Evolutionary conservation across 129 eudicot species (phyloP).

Genomic region (Calendula officinalis): DNA sequence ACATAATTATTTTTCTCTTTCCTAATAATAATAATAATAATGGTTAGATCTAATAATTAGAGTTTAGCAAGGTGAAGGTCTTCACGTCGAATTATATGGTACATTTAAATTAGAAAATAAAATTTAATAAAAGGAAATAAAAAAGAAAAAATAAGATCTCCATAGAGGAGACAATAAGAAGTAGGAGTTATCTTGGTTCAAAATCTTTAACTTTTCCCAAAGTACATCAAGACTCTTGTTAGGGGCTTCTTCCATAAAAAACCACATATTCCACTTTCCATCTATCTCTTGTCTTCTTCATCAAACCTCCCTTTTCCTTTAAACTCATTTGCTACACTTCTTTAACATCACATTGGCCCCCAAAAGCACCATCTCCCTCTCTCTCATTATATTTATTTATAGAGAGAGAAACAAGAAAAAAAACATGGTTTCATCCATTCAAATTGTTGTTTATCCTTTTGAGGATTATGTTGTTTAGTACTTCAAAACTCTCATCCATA

Average conservation of each 20-base stretch:
- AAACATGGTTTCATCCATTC: slow-evolving; percentile 12
- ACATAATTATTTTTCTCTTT: too few species aligned
- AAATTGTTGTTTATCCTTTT: slow-evolving; percentile 33
- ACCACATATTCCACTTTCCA: slow-evolving; percentile 32
- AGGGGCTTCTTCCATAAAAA: slow-evolving; percentile 44
- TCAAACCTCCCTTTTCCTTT: slow-evolving; percentile 37
- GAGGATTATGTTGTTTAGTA: slow-evolving; percentile 36
- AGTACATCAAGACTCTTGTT: slow-evolving; percentile 34
- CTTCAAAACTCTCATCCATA: slow-evolving; percentile 33
- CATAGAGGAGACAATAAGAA: slow-evolving; percentile 37
- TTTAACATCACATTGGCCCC: slow-evolving; percentile 38
- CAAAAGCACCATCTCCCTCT: slow-evolving; percentile 18
- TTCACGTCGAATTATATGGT: too few species aligned
- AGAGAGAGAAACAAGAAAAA: slow-evolving; percentile 13
- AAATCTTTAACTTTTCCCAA: slow-evolving; percentile 45
- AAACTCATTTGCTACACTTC: slow-evolving; percentile 37
- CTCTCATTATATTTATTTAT: slow-evolving; percentile 8
- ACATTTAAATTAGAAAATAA: too few species aligned
- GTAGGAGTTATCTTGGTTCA: slow-evolving; percentile 43
- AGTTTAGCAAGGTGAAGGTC: too few species aligned
- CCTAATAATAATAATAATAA: too few species aligned
- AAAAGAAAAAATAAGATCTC: slow-evolving; percentile 24
- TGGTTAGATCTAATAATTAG: too few species aligned
- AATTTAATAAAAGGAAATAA: not conserved
- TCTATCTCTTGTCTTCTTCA: slow-evolving; percentile 43